Percentiles rank a stretch among this genome's conserved stretches.
Evolutionary conservation across 768 basidiomycete species (phyloP).

Genomic region (Suillus hirtellus): DNA sequence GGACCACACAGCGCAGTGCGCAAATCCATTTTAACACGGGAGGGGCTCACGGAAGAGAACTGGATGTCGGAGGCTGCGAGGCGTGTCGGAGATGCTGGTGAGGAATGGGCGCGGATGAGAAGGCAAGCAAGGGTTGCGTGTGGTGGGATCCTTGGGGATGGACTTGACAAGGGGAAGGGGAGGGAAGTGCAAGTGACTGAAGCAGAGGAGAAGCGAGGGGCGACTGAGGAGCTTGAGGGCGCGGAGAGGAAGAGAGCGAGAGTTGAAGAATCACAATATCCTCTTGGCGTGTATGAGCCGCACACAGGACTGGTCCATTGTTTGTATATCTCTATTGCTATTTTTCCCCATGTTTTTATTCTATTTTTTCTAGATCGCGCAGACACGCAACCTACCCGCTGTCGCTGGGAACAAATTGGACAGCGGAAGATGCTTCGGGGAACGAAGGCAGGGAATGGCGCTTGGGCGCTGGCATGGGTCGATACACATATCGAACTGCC

Average conservation of each 20-base stretch:
- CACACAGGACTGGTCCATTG: constrained; percentile 77
- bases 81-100: constrained; percentile 61
- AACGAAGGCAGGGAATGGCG: constrained; percentile 72
- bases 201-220: constrained; percentile 30
- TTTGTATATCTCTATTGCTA: constrained; percentile 37
- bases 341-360: constrained; percentile 7
- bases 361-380: constrained; percentile 53
- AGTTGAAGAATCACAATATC: constrained; percentile 38
- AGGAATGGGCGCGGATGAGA: constrained; percentile 63
- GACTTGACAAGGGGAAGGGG: constrained; percentile 30
- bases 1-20: constrained; percentile 83
- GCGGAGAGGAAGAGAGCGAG: constrained; percentile 26
- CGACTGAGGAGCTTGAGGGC: constrained; percentile 23
- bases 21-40: constrained; percentile 74
- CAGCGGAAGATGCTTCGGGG: constrained; percentile 62
- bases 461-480: constrained; percentile 81
- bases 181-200: constrained; percentile 33
- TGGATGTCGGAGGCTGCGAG: constrained; percentile 87
- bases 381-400: constrained; percentile 74
- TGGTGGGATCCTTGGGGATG: constrained; percentile 45
- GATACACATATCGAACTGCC: constrained; percentile 51
- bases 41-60: constrained; percentile 83
- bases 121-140: constrained; percentile 52
- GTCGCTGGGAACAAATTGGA: constrained; percentile 59
- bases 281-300: constrained; percentile 79